Evolutionary conservation across 352 stramenopile species (phyloP), one percentile per base, ranked within the genome.

Genomic region (Phytopythium sindhum): DNA sequence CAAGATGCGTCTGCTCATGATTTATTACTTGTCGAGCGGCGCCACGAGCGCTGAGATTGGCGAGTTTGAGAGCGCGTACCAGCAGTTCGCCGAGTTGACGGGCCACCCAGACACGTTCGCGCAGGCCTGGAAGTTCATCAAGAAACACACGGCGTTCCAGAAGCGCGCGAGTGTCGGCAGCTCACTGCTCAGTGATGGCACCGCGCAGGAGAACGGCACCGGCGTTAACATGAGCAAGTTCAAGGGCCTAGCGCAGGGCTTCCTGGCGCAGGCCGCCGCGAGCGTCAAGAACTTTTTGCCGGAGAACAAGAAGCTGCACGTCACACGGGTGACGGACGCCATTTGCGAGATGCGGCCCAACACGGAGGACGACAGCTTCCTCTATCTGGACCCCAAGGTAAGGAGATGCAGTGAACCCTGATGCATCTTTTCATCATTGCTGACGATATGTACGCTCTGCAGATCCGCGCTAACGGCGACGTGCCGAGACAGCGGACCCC

Each of bases 221-320:
- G 77, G 70, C 42, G 80, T 84, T 41, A 87, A 89, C 59, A 88
- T 89, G 65, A 91, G 75, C 70, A 95, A 92, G 63, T 92, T 95
- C 64, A 95, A 95, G 61, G 86, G 84, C 19, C 65, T 93, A 10
- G 86, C 86, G 2, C 86, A 95, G 64, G 86, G 86, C 15, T 93
- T 91, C 42, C 64, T 95, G 12, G 78, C 79, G 48, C 84, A 95
- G 69, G 86, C 86, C 15, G 81, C 86, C 37, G 86, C 85, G 21
- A 93, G 84, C 33, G 86, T 95, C 67, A 93, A 91, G 68, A 95
- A 92, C 65, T 95, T 95, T 51, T 71, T 95, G 59, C 84, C 86
- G 0, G 85, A 92, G 60, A 93, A 92, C 78, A 95, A 95, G 57
- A 95, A 93, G 53, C 69, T 95, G 62, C 83, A 95, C 57, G 71